Percentiles rank a stretch among this genome's conserved stretches.
These are phyloP conservation scores for Russula lepida DNA, from an alignment of 768 basidiomycete species.

Conservation along the genomic window DNA sequence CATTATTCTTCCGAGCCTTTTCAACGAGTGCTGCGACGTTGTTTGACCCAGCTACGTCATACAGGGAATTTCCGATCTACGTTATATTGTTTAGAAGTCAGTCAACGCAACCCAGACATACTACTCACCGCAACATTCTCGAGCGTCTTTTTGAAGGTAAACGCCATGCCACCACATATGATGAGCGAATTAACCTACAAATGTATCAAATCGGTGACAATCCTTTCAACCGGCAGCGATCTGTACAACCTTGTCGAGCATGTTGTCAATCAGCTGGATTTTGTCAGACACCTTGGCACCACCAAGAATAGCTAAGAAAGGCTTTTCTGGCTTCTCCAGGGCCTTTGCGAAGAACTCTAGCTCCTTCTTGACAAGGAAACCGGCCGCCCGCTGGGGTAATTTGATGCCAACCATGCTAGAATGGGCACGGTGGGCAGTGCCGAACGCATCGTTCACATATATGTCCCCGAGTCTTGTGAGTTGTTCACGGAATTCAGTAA, in stretches of 20 bases:
- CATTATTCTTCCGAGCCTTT: conserved; percentile 86
- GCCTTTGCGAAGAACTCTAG: conserved; percentile 98
- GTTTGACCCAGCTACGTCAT: conserved; percentile 79
- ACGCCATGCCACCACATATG: conserved; percentile 97
- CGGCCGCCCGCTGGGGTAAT: conserved; percentile 84
- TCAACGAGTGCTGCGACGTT: conserved; percentile 79
- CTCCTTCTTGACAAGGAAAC: conserved; percentile 97
- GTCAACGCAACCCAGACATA: conserved; percentile 4
- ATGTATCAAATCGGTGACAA: neutral
- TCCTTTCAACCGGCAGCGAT: neutral
- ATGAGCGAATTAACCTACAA: conserved; percentile 86
- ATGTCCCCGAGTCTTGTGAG: conserved; percentile 92
- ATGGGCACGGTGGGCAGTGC: conserved; percentile 96
- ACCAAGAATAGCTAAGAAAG: conserved; percentile 97
- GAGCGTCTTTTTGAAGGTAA: conserved; percentile 96
- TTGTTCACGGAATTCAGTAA: conserved; percentile 75
- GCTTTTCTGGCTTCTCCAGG: conserved; percentile 85
- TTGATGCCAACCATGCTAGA: conserved; percentile 98
- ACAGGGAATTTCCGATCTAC: conserved; percentile 92
- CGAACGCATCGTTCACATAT: conserved; percentile 98
- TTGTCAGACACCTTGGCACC: conserved; percentile 99
- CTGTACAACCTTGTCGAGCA: conserved; percentile 82
- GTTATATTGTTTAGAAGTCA: neutral
- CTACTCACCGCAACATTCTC: conserved; percentile 59
- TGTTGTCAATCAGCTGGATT: conserved; percentile 97